phyloP scores from a whole-genome alignment of 2,329 filamentous ascomycete species.

The Akanthomyces muscarius region DNA sequence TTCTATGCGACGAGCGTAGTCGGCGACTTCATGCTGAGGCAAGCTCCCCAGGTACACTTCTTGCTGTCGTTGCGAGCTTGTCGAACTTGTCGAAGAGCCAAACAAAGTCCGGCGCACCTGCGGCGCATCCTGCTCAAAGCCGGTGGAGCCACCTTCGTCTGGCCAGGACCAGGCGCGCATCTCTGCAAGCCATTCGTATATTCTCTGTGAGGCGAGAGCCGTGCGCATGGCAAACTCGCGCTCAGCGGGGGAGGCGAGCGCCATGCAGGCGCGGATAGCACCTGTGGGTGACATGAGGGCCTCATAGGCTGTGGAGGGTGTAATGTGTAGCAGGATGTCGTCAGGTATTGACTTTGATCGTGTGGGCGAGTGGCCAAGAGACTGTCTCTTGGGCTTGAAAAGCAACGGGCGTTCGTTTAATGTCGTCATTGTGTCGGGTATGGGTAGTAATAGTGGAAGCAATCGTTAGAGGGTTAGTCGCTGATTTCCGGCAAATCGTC shows the following conservation, averaged over 20 bases:
- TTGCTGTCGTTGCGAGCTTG: conserved; percentile 22
- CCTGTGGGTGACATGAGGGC: conserved; percentile 53
- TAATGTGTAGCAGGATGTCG: conserved; percentile 58
- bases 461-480: neutral
- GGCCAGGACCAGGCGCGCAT: conserved; percentile 59
- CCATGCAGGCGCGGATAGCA: conserved; percentile 55
- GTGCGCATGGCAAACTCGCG: conserved; percentile 68
- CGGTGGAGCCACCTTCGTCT: conserved; percentile 42
- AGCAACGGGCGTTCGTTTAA: conserved; percentile 35
- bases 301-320: conserved; percentile 57
- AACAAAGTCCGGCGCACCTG: conserved; percentile 35
- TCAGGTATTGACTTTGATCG: conserved; percentile 43
- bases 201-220: conserved; percentile 64
- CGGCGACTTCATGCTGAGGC: conserved; percentile 56
- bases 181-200: conserved; percentile 74
- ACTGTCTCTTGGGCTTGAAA: conserved; percentile 32
- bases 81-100: conserved; percentile 20
- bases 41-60: conserved; percentile 66
- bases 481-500: neutral
- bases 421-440: conserved; percentile 20
- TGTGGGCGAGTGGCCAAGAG: conserved; percentile 38
- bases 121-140: conserved; percentile 49
- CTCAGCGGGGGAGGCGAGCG: conserved; percentile 59
- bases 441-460: neutral
- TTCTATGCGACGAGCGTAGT: conserved; percentile 69